Conservation (phyloP, 768 basidiomycete genomes). For the Punctularia strigosozonata region DNA sequence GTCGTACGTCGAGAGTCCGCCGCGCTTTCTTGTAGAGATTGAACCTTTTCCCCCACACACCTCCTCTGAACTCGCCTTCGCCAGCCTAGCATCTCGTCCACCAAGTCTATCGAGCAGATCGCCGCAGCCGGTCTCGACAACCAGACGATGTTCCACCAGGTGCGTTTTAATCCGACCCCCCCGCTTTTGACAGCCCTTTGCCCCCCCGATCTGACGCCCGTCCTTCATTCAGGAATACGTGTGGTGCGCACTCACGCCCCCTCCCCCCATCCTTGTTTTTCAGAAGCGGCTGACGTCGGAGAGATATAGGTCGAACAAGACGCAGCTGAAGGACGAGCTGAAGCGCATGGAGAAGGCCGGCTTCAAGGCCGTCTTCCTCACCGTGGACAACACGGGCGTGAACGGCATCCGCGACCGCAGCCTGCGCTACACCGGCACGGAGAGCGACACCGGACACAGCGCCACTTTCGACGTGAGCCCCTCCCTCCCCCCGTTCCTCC, state of each 20-base stretch:
- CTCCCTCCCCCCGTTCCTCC: neutral
- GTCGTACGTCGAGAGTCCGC: conserved; percentile 8
- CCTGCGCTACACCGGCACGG: conserved; percentile 8
- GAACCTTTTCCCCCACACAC: neutral
- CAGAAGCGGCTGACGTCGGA: too few relatives aligned
- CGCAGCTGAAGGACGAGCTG: conserved; percentile 12
- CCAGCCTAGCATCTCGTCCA: conserved; percentile 17
- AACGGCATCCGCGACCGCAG: conserved; percentile 17
- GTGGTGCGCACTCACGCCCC: too few relatives aligned
- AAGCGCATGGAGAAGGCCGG: conserved; percentile 16
- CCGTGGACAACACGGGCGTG: conserved; percentile 21
- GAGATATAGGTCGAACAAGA: conserved; percentile 8
- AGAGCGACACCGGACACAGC: conserved; percentile 13
- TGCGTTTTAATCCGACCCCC: too few relatives aligned
- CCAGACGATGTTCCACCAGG: conserved; percentile 20
- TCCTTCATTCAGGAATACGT: too few relatives aligned
- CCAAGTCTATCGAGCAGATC: conserved; percentile 16
- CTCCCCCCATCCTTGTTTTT: too few relatives aligned
- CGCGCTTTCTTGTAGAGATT: neutral
- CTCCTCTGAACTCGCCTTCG: neutral
- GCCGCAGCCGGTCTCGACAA: conserved; percentile 11
- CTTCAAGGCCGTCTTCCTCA: conserved; percentile 22
- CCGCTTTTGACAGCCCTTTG: too few relatives aligned
- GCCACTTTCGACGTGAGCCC: conserved; percentile 11
- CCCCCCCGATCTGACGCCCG: too few relatives aligned